Evolutionary conservation across 495 filamentous ascomycete species (phyloP), one percentile per base, ranked within the genome.

Genomic region (Cudoniella acicularis): DNA sequence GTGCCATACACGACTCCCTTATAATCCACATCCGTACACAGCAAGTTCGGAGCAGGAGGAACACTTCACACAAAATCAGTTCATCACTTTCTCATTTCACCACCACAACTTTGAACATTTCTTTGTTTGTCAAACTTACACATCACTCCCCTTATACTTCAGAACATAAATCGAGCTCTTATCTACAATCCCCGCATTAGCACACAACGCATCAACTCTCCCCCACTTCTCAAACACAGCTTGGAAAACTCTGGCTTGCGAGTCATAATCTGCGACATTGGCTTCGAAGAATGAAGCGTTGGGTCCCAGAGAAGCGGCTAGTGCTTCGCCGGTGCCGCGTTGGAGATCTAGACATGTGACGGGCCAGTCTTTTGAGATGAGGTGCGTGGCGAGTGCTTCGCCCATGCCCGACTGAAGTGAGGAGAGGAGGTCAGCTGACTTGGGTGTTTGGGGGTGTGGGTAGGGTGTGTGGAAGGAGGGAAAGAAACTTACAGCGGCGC

Each of bases 141-240:
- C 30, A 36, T 47, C 20, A 47, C 20, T 47, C 6, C n/a, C 43
- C n/a, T 17, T 6, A n/a, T n/a, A 47, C 6, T 17, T 47, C 20
- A 36, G 30, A 36, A 36, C 13, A 51, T 54, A 54, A 21, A 54
- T 18, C 17, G 51, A 70, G 30, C 63, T 67, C 25, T 54, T 64
- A 65, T 75, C 74, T 1, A 70, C 67, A 49, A 75, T 77, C 21
- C 74, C 74, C 22, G 73, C 74, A 62, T 75, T 77, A 3, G 72
- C 73, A 47, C 64, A 69, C 6, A 77, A 64, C 3, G 72, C 73
- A 64, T 77, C 72, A 22, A 77, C 63, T 3, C 72, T 64, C 21
- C 72, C 68, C 30, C 62, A 70, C 27, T 65, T 66, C n/a, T 59
- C 57, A 51, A 54, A 77, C 1, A 73, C 72, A 9, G 55, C 22